phyloP scores from a whole-genome alignment of 805 yeast species.

The Suhomyces sp. region DNA sequence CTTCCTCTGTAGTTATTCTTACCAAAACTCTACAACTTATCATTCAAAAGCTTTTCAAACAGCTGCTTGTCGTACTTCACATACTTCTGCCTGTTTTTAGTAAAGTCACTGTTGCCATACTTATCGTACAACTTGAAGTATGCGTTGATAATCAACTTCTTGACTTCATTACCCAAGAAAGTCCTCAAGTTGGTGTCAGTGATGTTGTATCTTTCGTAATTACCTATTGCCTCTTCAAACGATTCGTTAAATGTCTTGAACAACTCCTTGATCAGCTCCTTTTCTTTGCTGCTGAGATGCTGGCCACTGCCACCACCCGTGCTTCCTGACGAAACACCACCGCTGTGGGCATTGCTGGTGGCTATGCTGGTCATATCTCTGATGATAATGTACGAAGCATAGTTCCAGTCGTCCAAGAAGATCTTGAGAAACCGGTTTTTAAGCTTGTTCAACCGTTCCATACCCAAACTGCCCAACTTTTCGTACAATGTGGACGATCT shows the following conservation, averaged over 20 bases:
- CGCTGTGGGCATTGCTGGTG: conserved; percentile 44
- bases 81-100: conserved; percentile 69
- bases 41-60: conserved; percentile 32
- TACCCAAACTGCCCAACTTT: conserved; percentile 58
- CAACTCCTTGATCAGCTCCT: conserved; percentile 79
- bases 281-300: conserved; percentile 58
- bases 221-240: conserved; percentile 72
- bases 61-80: conserved; percentile 58
- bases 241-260: conserved; percentile 77
- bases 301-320: conserved; percentile 8
- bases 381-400: conserved; percentile 68
- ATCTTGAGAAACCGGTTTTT: conserved; percentile 70
- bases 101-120: conserved; percentile 63
- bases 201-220: conserved; percentile 62
- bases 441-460: conserved; percentile 60
- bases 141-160: conserved; percentile 71
- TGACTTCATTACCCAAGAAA: conserved; percentile 67
- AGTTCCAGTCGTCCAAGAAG: conserved; percentile 77
- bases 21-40: no score
- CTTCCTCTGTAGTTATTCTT: neutral
- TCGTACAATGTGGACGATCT: conserved; percentile 51
- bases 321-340: conserved; percentile 15
- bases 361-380: conserved; percentile 71
- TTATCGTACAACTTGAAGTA: conserved; percentile 83
- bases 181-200: conserved; percentile 64